A percentile compares a stretch with the other conserved stretches of the same genome.
These are phyloP conservation scores for Elongisporangium prolatum DNA, from an alignment of 352 stramenopile species.

Conservation along the genomic window DNA sequence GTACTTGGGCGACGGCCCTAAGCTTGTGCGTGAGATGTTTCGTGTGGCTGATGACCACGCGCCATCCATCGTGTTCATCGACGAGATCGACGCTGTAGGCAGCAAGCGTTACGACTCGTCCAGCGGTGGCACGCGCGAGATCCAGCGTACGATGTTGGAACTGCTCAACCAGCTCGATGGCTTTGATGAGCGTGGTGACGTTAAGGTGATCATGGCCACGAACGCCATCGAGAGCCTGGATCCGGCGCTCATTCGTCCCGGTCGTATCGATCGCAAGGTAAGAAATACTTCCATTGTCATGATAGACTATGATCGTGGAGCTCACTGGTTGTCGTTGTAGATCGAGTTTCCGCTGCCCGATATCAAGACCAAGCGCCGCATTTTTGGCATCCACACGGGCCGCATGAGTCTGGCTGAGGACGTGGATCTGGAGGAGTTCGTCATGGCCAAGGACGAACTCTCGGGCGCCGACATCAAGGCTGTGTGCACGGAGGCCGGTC, in stretches of 20 bases:
- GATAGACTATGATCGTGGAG: not conserved
- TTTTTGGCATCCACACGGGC: constrained; percentile 99
- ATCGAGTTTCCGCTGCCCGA: constrained; percentile 99
- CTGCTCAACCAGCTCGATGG: constrained; percentile 99
- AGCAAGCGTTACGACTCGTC: constrained; percentile 99
- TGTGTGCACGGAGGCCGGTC: constrained; percentile 99
- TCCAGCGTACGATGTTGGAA: constrained; percentile 99
- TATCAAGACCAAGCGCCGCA: constrained; percentile 99
- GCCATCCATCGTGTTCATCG: constrained; percentile 99
- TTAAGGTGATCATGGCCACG: constrained; percentile 99
- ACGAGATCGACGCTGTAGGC: constrained; percentile 99
- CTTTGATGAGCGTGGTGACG: constrained; percentile 99
- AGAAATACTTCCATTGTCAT: constrained; percentile 3
- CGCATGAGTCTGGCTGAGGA: constrained; percentile 98
- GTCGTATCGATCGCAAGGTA: constrained; percentile 99
- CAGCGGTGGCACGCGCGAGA: constrained; percentile 97
- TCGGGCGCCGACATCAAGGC: constrained; percentile 99
- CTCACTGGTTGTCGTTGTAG: constrained; percentile 27
- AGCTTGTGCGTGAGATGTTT: constrained; percentile 99
- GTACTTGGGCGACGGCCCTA: constrained; percentile 99
- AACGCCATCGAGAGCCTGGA: constrained; percentile 99
- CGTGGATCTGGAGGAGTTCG: constrained; percentile 99
- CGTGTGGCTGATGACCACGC: constrained; percentile 97
- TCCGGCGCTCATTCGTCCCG: constrained; percentile 98
- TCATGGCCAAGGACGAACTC: constrained; percentile 99